Evolutionary conservation across 371 early-diverging fungal genomes (phyloP), one percentile per base, ranked within the genome.

Genomic region (Sanchytrium tribonematis): DNA sequence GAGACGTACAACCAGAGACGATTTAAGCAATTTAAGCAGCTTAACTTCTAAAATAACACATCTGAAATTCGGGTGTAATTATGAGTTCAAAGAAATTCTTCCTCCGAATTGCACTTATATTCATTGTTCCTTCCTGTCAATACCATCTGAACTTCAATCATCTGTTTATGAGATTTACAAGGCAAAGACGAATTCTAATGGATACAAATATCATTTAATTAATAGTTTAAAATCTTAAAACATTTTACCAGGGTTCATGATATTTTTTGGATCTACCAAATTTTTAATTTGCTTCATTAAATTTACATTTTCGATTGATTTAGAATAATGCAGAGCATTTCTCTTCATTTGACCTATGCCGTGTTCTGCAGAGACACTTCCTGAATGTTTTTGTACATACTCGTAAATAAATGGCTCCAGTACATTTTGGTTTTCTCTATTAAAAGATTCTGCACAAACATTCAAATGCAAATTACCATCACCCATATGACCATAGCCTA

Each of bases 321-420:
- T 48, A 12, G 48, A 48, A 48, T 48, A 48, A 48, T 48, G 48
- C 48, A 48, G 48, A 5, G 48, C 48, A 48, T 48, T 48, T 48
- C 48, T 48, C 22, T 48, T 48, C 48, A 85, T 85, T 28, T 81
- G 74, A 30, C 90, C 90, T 30, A 91, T 76, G 28, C 86, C 83
- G 73, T 86, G 82, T 74, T 85, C 87, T 30, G 88, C 89, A 67
- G 86, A 86, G 69, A 90, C 84, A n/a, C 85, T 84, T 2, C 89
- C 89, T 22, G 82, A 74, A 29, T 73, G 31, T n/a, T 71, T 82
- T 79, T 82, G 77, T 73, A 85, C 85, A 86, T 86, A 87, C 76
- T 97, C 90, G 73, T 90, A 96, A 2, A 97, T 79, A 71, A 78
- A 91, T n/a, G 93, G 93, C 77, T 97, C 97, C 66, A 95, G 85